phyloP scores from a whole-genome alignment of 208 protist species.

The Acanthamoeba royreba region DNA sequence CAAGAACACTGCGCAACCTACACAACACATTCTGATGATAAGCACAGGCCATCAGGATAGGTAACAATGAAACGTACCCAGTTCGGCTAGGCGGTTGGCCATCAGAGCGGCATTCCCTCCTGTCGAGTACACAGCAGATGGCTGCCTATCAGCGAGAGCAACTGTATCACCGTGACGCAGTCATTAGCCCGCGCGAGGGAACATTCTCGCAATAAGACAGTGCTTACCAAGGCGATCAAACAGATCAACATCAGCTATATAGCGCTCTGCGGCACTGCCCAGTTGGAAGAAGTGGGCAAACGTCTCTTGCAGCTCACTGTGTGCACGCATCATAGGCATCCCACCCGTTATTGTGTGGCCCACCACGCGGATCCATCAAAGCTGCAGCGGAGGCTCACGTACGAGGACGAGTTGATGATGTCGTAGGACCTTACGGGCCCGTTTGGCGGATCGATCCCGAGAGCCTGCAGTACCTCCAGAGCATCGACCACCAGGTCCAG shows the following conservation, averaged over 20 bases:
- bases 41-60: not conserved
- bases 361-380: no score
- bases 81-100: conserved; percentile 16
- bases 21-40: not conserved
- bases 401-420: not conserved
- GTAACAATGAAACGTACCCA: not conserved
- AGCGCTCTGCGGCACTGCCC: conserved; percentile 34
- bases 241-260: not conserved
- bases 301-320: not conserved
- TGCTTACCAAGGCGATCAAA: not conserved
- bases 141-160: not conserved
- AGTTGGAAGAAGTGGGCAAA: conserved; percentile 21
- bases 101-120: conserved; percentile 17
- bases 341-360: not conserved
- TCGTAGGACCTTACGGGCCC: not conserved
- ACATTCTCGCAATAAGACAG: no score
- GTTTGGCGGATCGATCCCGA: not conserved
- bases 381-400: not conserved
- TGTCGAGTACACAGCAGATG: not conserved
- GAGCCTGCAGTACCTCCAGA: not conserved
- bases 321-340: not conserved
- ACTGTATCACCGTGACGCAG: not conserved
- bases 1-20: not conserved
- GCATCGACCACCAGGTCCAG: conserved; percentile 26
- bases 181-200: no score